These are phyloP conservation scores for Collybia nuda DNA, from an alignment of 768 basidiomycete species.

Conservation along the genomic window DNA sequence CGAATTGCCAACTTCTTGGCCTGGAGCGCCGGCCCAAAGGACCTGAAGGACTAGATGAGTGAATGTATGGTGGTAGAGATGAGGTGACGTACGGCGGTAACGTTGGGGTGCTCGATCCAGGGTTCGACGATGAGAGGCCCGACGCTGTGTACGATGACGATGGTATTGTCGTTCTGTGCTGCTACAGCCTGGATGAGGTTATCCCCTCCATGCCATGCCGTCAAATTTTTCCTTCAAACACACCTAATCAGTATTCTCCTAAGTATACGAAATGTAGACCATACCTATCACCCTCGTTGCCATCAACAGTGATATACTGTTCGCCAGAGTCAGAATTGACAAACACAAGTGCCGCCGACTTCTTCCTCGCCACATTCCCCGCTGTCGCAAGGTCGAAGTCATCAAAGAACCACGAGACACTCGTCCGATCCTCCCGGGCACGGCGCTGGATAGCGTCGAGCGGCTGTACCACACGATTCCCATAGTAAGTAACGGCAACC, in stretches of 20 bases:
- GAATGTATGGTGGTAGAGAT: slow-evolving; percentile 13
- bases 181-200: slow-evolving; percentile 69
- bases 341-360: slow-evolving; percentile 77
- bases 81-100: slow-evolving; percentile 56
- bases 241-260: neutral
- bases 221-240: slow-evolving; percentile 55
- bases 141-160: slow-evolving; percentile 67
- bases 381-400: slow-evolving; percentile 63
- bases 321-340: slow-evolving; percentile 85
- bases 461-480: slow-evolving; percentile 41
- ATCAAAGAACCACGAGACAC: slow-evolving; percentile 65
- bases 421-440: slow-evolving; percentile 65
- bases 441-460: slow-evolving; percentile 78
- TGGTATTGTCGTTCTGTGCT: slow-evolving; percentile 65
- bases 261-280: slow-evolving; percentile 11
- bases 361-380: slow-evolving; percentile 42
- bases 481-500: no score
- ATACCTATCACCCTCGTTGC: slow-evolving; percentile 73
- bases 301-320: slow-evolving; percentile 76
- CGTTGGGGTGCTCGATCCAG: slow-evolving; percentile 74
- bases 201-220: slow-evolving; percentile 75
- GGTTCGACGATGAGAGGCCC: slow-evolving; percentile 60
- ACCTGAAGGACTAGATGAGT: slow-evolving; percentile 27
- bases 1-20: slow-evolving; percentile 68
- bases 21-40: slow-evolving; percentile 68